phyloP scores from a whole-genome alignment of 208 protist genomes.

The Porcisia deanei region DNA sequence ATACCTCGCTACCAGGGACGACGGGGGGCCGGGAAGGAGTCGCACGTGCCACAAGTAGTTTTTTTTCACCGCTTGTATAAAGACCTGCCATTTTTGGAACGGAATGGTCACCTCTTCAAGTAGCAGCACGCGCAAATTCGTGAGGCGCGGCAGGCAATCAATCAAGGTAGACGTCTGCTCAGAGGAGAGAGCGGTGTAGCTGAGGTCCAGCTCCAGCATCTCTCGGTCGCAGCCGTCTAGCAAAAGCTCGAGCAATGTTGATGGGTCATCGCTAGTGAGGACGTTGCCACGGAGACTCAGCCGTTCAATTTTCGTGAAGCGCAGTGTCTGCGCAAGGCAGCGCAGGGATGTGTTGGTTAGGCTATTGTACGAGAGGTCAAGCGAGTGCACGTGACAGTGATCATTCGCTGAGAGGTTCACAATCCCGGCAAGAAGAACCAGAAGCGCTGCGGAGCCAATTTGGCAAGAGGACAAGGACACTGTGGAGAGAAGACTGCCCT shows the following conservation, averaged over 20 bases:
- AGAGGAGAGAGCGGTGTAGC: slow-evolving; percentile 53
- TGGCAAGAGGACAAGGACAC: slow-evolving; percentile 74
- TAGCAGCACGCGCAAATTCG: slow-evolving; percentile 55
- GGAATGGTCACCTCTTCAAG: slow-evolving; percentile 68
- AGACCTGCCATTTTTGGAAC: slow-evolving; percentile 34
- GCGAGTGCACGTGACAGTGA: slow-evolving; percentile 16
- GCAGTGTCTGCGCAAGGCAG: slow-evolving; percentile 52
- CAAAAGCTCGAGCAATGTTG: slow-evolving; percentile 64
- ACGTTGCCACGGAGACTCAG: slow-evolving; percentile 76
- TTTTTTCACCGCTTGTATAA: slow-evolving; percentile 44
- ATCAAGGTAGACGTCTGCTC: slow-evolving; percentile 62
- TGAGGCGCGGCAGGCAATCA: slow-evolving; percentile 55
- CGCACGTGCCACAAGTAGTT: slow-evolving; percentile 57
- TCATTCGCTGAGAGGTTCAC: slow-evolving; percentile 14
- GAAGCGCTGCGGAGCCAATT: slow-evolving; percentile 52
- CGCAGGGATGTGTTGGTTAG: slow-evolving; percentile 43
- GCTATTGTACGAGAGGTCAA: slow-evolving; percentile 80
- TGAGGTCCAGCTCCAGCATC: slow-evolving; percentile 78
- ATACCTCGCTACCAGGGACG: slow-evolving; percentile 29
- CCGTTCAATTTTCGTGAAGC: slow-evolving; percentile 43
- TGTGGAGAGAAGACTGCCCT: slow-evolving; percentile 29
- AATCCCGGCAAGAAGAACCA: slow-evolving; percentile 60
- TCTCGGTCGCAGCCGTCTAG: slow-evolving; percentile 43
- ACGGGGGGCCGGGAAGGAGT: slow-evolving; percentile 32
- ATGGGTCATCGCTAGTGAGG: slow-evolving; percentile 41